phyloP scores from a whole-genome alignment of 164 flowering plant genomes.

The Macadamia integrifolia region DNA sequence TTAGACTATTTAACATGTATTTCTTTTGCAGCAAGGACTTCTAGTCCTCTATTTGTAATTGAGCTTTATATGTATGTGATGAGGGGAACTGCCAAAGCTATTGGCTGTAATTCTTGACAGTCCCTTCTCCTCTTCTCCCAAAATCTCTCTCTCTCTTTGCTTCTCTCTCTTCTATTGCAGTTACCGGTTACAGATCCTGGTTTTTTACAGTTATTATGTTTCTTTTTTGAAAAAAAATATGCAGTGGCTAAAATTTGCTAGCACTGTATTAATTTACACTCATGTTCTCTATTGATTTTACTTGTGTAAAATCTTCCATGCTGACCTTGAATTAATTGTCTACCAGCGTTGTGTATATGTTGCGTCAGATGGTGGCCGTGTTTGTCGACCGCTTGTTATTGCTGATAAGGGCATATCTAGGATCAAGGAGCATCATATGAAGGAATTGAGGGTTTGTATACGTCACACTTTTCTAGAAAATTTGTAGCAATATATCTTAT shows the following conservation, averaged over 20 bases:
- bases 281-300: background rate
- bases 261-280: background rate
- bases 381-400: conserved; percentile 96
- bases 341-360: conserved; percentile 80
- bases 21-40: too few species aligned
- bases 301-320: too few species aligned
- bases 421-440: conserved; percentile 87
- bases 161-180: background rate
- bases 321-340: conserved; percentile 6
- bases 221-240: too few species aligned
- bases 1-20: too few species aligned
- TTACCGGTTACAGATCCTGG: too few species aligned
- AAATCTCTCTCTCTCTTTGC: background rate
- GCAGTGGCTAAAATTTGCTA: background rate
- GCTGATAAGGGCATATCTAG: conserved; percentile 90
- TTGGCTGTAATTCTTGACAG: too few species aligned
- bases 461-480: background rate
- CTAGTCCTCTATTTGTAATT: too few species aligned
- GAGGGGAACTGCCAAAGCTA: too few species aligned
- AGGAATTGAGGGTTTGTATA: conserved; percentile 60
- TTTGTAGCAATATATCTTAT: background rate
- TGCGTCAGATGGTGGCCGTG: conserved; percentile 99
- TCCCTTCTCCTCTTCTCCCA: too few species aligned
- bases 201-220: background rate
- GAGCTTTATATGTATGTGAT: too few species aligned